phyloP scores from a whole-genome alignment of 768 basidiomycete genomes.

The Cyathus striatus region DNA sequence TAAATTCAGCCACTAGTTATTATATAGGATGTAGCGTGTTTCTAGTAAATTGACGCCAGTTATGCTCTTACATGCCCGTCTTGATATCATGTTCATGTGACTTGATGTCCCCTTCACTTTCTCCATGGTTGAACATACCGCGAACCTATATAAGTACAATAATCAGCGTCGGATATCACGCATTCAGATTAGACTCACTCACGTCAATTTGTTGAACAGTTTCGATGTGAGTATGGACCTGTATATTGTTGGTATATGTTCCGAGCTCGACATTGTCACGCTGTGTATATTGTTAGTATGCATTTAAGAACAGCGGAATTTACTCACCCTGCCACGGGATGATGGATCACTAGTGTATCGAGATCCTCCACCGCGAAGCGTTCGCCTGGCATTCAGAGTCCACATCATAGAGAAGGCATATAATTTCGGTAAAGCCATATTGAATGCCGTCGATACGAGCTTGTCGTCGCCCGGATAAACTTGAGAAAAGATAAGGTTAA shows the following conservation, averaged over 20 bases:
- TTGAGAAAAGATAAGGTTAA: slow-evolving; percentile 30
- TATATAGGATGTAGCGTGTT: too few relatives aligned
- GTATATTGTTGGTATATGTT: neutral
- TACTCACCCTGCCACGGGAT: neutral
- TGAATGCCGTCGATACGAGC: slow-evolving; percentile 22
- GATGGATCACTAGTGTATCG: neutral
- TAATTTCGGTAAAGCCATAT: slow-evolving; percentile 23
- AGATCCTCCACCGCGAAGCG: too few relatives aligned
- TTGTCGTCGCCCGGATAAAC: slow-evolving; percentile 13
- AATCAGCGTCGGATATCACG: neutral
- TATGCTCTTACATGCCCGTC: neutral
- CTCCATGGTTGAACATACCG: neutral
- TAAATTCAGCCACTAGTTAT: too few relatives aligned
- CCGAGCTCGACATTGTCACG: neutral
- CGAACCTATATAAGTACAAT: neutral
- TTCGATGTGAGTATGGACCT: neutral
- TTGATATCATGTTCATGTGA: neutral
- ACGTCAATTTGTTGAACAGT: neutral
- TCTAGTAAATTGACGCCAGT: too few relatives aligned
- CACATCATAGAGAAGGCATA: slow-evolving; percentile 33
- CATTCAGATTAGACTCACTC: neutral
- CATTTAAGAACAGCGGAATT: neutral
- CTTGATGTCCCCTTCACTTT: neutral
- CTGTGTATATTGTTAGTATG: neutral
- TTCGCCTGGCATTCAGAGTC: slow-evolving; percentile 25